A percentile compares a stretch with the other conserved stretches of the same genome.
Conservation (phyloP, 148 eudicot species). For the Chenopodium album region DNA sequence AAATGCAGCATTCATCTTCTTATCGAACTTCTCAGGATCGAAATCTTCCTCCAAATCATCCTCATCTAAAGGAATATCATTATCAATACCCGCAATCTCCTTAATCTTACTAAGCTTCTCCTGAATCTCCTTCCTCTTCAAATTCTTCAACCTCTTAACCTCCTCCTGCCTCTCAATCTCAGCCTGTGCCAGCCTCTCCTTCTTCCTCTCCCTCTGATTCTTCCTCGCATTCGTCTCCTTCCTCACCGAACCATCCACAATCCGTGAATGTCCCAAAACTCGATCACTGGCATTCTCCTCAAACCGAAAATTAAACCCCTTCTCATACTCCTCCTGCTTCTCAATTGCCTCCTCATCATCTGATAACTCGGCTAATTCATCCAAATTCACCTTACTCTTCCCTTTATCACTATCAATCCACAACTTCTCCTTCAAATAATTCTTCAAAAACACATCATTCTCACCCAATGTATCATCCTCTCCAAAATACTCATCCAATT, state of each 20-base stretch:
- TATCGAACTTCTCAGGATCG: conserved; percentile 77
- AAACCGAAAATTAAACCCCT: conserved; percentile 69
- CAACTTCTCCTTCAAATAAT: conserved; percentile 64
- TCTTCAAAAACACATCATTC: conserved; percentile 63
- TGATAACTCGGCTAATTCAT: conserved; percentile 37
- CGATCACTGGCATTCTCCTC: conserved; percentile 81
- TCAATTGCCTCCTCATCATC: conserved; percentile 81
- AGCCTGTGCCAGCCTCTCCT: conserved; percentile 72
- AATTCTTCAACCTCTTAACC: conserved; percentile 85
- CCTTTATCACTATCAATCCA: conserved; percentile 61
- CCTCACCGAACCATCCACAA: conserved; percentile 82
- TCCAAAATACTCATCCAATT: conserved; percentile 69
- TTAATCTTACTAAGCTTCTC: conserved; percentile 70
- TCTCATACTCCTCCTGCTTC: conserved; percentile 86
- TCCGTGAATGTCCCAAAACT: conserved; percentile 65
- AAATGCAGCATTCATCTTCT: conserved; percentile 71
- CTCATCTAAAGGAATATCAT: conserved; percentile 46
- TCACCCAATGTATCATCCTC: conserved; percentile 69
- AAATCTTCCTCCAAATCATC: conserved; percentile 88
- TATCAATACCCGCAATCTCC: conserved; percentile 63
- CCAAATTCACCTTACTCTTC: conserved; percentile 19
- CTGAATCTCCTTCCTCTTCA: conserved; percentile 82
- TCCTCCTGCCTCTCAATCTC: conserved; percentile 80
- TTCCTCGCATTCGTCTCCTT: conserved; percentile 77
- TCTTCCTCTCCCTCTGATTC: conserved; percentile 78